Evolutionary conservation across 208 protist species (phyloP), one percentile per base, ranked within the genome.

Genomic region (Leishmania arabica): DNA sequence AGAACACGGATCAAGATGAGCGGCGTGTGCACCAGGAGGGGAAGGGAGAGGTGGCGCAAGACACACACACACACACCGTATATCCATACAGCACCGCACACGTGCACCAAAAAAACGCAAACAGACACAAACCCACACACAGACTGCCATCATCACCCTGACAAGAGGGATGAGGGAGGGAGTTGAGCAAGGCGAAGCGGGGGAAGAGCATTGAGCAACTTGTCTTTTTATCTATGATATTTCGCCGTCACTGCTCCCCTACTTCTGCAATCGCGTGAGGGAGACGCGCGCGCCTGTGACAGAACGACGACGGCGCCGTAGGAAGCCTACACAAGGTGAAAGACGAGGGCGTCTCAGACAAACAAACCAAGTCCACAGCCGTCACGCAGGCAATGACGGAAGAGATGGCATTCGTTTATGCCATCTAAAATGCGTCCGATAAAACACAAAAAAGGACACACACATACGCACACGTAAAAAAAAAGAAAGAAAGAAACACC

Each of bases 401-500:
- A 47, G 66, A 27, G 66, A 71, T 21, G 66, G 0, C 34, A n/a
- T 6, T 27, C 40, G 9, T 31, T 31, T 15, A 31, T 71, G 7
- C 40, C 40, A 71, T 71, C 66, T 40, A 71, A 47, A 47, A 71
- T 11, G 19, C 66, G 40, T 17, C 69, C 69, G 24, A 24, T 4
- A 62, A 64, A 78, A 76, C 71, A 11, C 42, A 45, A 77, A 78
- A n/a, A 64, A 8, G 24, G 27, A 31, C 58, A 17, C 6, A 72
- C 42, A 47, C 42, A 72, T 21, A 27, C 34, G 3, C 34, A 37
- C 49, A 53, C 49, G 15, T 27, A 17, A 47, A 81, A 76, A 76
- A 37, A 0, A 37, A 37, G 34, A 34, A 45, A 75, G 45, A 80
- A 70, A 80, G 75, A 80, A 78, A 66, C 78, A 78, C 37, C n/a